A percentile compares a stretch with the other conserved stretches of the same genome.
phyloP scores from a whole-genome alignment of 371 early-diverging fungal species.

The Apophysomyces elegans region DNA sequence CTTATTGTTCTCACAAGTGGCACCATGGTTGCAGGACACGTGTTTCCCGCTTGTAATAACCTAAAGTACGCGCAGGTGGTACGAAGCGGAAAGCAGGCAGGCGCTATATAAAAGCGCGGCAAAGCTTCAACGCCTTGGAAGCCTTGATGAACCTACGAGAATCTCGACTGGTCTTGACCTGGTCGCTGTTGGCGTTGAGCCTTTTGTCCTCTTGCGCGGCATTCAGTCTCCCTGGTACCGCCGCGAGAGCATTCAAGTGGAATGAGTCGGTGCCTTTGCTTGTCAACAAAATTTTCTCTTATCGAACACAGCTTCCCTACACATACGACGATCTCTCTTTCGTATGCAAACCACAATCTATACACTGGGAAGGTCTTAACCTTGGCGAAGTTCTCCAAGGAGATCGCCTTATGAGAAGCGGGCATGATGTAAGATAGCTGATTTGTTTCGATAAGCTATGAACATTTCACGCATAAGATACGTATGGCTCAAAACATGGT shows the following conservation, averaged over 20 bases:
- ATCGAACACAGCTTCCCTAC: slow-evolving; percentile 69
- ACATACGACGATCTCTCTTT: slow-evolving; percentile 73
- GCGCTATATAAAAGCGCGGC: too few species aligned
- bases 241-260: slow-evolving; percentile 62
- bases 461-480: not conserved
- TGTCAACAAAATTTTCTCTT: slow-evolving; percentile 75
- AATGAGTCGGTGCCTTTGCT: slow-evolving; percentile 67
- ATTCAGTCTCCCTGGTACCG: slow-evolving; percentile 81
- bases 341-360: slow-evolving; percentile 64
- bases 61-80: too few species aligned
- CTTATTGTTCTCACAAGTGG: too few species aligned
- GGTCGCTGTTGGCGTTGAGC: not conserved
- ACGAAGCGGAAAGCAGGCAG: too few species aligned
- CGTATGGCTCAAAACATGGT: slow-evolving; percentile 32
- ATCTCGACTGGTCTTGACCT: not conserved
- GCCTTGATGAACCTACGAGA: too few species aligned
- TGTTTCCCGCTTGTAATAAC: too few species aligned
- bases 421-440: slow-evolving; percentile 43
- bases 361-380: slow-evolving; percentile 60
- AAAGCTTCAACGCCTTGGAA: too few species aligned
- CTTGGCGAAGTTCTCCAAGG: slow-evolving; percentile 84
- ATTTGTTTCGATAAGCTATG: not conserved
- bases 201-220: slow-evolving; percentile 22
- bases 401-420: slow-evolving; percentile 72
- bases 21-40: too few species aligned